Evolutionary conservation across 164 flowering plant genomes (phyloP), one percentile per base, ranked within the genome.

Genomic region (Santalum album): DNA sequence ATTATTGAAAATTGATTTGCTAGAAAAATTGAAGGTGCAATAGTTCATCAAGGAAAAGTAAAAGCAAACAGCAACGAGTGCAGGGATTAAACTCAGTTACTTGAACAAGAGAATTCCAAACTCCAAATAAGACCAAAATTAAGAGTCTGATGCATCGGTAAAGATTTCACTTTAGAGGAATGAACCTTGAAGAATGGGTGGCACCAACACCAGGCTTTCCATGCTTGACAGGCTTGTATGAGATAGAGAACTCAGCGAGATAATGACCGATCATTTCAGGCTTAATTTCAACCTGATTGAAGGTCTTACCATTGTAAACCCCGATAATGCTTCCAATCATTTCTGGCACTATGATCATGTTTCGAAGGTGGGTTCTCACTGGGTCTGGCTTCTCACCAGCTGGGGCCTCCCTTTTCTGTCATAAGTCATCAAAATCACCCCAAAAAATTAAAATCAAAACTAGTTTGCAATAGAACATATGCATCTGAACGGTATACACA

Each of bases 131-230:
- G 9, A 29, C 9, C 6, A 29, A 29, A 29, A 29, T 9, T 29
- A 29, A 29, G 9, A 29, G 34, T 3, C 9, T 9, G 6, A 29
- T 29, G 34, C 34, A 29, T 29, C 34, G 6, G 9, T 29, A 9
- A 29, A 29, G 34, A 29, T 29, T 9, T 74, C 72, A 78, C 70
- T 78, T 78, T 55, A 78, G 76, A 54, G 82, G 82, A 60, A 78
- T 78, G 57, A 78, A 78, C 66, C 82, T 67, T 2, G 82, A 78
- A 1, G 82, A 78, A 59, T 75, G 82, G 48, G 82, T 78, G 44
- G 80, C 82, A 75, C 82, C 80, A 58, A 78, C 75, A 66, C 80
- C 82, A 2, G 82, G 82, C 26, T 80, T 66, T 19, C 82, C 82
- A 35, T 78, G 82, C 78, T 75, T 78, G 22, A 75, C 82, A 12